Conservation (phyloP, 495 filamentous ascomycete species). For the Copromyces sp. region DNA sequence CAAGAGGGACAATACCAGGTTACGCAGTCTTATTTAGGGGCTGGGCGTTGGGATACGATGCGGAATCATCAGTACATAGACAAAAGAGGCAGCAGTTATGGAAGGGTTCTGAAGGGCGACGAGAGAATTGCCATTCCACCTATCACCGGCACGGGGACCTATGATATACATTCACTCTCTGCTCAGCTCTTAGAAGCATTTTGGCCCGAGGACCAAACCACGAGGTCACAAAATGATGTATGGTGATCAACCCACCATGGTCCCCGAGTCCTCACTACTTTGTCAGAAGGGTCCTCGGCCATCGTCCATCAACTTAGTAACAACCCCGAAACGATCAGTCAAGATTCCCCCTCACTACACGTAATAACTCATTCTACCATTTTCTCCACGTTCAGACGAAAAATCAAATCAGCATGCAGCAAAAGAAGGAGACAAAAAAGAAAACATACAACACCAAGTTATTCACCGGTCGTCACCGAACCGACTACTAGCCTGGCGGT, state of each 20-base stretch:
- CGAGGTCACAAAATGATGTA: neutral
- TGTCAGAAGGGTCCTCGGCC: neutral
- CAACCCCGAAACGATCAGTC: too few relatives aligned
- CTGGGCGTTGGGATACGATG: neutral
- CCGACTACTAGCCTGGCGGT: neutral
- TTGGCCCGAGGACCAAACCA: neutral
- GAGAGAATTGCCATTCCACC: neutral
- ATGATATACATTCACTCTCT: neutral
- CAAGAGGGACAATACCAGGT: slow-evolving; percentile 26
- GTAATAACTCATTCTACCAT: neutral
- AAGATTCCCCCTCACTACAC: too few relatives aligned
- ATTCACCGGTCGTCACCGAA: neutral
- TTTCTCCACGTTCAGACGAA: neutral
- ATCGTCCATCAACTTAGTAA: neutral
- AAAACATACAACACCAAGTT: neutral
- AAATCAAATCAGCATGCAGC: neutral
- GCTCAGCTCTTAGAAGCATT: neutral
- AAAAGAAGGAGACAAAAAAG: neutral
- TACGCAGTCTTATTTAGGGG: slow-evolving; percentile 4
- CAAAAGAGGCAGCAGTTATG: neutral
- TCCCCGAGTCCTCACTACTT: neutral
- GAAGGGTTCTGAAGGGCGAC: neutral
- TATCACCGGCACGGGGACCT: neutral
- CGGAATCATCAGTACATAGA: neutral
- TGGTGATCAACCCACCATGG: neutral